Evolutionary conservation across 2,329 filamentous ascomycete genomes (phyloP), one percentile per base, ranked within the genome.

Genomic region (Colletotrichum simmondsii): DNA sequence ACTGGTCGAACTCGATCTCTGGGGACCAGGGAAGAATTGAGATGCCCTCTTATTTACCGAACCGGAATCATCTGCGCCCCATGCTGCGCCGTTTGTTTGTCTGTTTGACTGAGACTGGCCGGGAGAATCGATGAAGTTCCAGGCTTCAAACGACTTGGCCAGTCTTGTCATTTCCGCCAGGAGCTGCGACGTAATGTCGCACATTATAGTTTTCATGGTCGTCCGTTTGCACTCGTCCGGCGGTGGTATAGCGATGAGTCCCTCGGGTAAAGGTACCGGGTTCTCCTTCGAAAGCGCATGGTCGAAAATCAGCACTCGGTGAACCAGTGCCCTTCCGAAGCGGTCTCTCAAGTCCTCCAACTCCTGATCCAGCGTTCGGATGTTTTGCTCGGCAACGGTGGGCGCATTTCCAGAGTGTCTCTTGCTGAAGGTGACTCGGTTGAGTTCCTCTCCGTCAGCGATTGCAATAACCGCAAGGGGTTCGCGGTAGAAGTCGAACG

Each of bases 401-500:
- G 84, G 83, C 11, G 85, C 86, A 65, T 87, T 88, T 11, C 84
- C 81, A 14, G 89, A 91, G 64, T 86, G 84, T 54, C 89, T 84
- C 77, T 88, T 89, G 81, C 84, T 88, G 75, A 90, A 89, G 56
- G 84, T 82, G 5, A 84, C 81, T 73, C 87, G 86, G 72, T 87
- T 83, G 30, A 94, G 87, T 81, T 97, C 94, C 53, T 85, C 83
- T 60, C 94, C 95, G 82, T 98, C 96, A 19, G 94, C 94, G 71
- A 98, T 87, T 3, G 94, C 96, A 74, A 99, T 89, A 30, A 98
- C 88, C 64, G 93, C 90, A 66, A 98, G 87, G 10, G 95, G 93
- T 81, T 97, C 94, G 77, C 95, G 90, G 81, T 94, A 97, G 56
- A 96, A 87, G 81, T 99, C 97, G 85, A 98, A 98, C 1, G 97